A percentile compares a stretch with the other conserved stretches of the same genome.
phyloP scores from a whole-genome alignment of 441 rosid genomes.

The Dalechampia spathulata region DNA sequence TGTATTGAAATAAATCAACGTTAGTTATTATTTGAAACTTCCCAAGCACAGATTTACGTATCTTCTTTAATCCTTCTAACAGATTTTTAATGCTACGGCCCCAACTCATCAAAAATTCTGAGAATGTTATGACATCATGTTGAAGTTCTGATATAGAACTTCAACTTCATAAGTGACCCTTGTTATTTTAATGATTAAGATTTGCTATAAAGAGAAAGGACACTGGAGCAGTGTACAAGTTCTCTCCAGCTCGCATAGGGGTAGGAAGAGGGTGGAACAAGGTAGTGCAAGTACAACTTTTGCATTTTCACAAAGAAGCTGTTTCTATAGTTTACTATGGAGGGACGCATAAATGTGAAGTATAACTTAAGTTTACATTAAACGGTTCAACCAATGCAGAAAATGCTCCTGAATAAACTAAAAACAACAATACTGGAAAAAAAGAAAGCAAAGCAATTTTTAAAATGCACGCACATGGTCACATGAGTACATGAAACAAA shows the following conservation, averaged over 20 bases:
- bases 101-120: not conserved
- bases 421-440: too few species aligned
- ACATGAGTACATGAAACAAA: conserved; percentile 1
- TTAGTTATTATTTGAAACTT: not conserved
- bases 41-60: not conserved
- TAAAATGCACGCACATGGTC: not conserved
- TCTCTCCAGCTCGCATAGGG: not conserved
- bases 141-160: not conserved
- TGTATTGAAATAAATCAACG: too few species aligned
- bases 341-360: too few species aligned
- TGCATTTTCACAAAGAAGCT: too few species aligned
- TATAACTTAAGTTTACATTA: not conserved
- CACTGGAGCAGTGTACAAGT: not conserved
- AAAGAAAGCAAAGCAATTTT: not conserved
- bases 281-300: too few species aligned
- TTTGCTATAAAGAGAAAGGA: not conserved
- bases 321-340: too few species aligned
- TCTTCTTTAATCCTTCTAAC: not conserved
- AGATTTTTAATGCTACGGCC: not conserved
- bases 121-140: not conserved
- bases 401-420: too few species aligned
- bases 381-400: too few species aligned
- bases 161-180: not conserved
- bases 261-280: too few species aligned
- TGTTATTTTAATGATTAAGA: too few species aligned